Evolutionary conservation across 2,329 filamentous ascomycete genomes (phyloP).

Genomic region (Microdochium paspali): DNA sequence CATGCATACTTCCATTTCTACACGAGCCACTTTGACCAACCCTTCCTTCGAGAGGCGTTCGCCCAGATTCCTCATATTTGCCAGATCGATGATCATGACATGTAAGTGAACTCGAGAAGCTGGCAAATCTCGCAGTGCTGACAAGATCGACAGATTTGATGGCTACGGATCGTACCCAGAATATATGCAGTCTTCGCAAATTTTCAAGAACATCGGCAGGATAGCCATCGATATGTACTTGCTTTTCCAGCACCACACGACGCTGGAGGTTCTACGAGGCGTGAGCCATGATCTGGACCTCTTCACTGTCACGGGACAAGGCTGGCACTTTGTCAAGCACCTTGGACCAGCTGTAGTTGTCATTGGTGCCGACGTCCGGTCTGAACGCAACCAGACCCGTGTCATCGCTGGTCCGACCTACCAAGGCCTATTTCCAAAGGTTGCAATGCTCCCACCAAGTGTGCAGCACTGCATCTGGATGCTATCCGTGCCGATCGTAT

Average conservation of each 20-base stretch:
- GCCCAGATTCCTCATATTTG: constrained; percentile 93
- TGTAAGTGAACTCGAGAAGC: constrained; percentile 51
- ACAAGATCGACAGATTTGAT: constrained; percentile 59
- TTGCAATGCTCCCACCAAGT: constrained; percentile 79
- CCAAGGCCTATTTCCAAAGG: constrained; percentile 92
- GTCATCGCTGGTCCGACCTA: constrained; percentile 96
- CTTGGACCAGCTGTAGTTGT: constrained; percentile 85
- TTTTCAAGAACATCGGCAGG: constrained; percentile 96
- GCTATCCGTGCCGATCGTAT: constrained; percentile 82
- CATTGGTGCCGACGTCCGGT: constrained; percentile 83
- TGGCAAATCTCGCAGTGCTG: constrained; percentile 4
- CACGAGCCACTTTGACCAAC: constrained; percentile 95
- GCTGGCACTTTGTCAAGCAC: constrained; percentile 98
- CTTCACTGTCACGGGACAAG: constrained; percentile 93
- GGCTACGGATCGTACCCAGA: constrained; percentile 96
- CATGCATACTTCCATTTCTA: constrained; percentile 99
- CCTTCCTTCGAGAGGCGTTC: constrained; percentile 87
- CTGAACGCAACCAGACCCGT: constrained; percentile 80
- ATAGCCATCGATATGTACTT: constrained; percentile 97
- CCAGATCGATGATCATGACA: constrained; percentile 94
- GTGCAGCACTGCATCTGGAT: constrained; percentile 98
- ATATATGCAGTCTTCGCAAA: constrained; percentile 94
- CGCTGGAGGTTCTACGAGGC: constrained; percentile 83
- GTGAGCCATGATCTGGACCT: constrained; percentile 82
- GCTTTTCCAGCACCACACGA: constrained; percentile 96